Evolutionary conservation across 2,329 filamentous ascomycete genomes (phyloP).

Genomic region (Alternaria tenuissima): DNA sequence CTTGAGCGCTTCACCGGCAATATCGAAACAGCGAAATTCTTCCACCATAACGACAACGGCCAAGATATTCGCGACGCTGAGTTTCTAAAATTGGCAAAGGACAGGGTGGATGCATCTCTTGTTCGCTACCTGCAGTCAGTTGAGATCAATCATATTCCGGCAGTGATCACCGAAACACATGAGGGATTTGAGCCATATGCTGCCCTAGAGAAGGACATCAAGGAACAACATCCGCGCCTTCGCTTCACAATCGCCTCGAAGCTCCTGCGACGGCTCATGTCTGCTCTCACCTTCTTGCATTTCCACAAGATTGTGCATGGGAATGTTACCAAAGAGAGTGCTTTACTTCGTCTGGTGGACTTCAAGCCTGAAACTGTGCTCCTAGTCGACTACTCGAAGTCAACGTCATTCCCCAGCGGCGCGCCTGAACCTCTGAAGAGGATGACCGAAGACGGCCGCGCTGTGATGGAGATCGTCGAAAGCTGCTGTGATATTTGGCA

Average conservation of each 20-base stretch:
- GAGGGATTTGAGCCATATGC: conserved; percentile 20
- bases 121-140: conserved; percentile 20
- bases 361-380: conserved; percentile 11
- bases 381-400: conserved; percentile 24
- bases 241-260: conserved; percentile 23
- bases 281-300: conserved; percentile 25
- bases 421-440: conserved; percentile 10
- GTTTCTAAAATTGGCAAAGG: conserved; percentile 21
- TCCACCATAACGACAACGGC: not conserved
- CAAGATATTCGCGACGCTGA: conserved; percentile 17
- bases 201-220: conserved; percentile 10
- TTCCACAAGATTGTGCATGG: conserved; percentile 24
- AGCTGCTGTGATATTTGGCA: conserved; percentile 31
- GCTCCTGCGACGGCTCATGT: conserved; percentile 24
- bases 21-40: conserved; percentile 23
- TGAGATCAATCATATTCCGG: conserved; percentile 17
- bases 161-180: conserved; percentile 25
- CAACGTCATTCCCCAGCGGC: conserved; percentile 1
- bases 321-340: conserved; percentile 14
- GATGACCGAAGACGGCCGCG: conserved; percentile 17
- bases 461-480: conserved; percentile 24
- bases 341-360: conserved; percentile 19
- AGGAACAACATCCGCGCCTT: conserved; percentile 17
- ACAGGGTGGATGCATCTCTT: conserved; percentile 15
- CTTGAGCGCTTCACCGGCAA: conserved; percentile 24